These are phyloP conservation scores for Boletus rufocinnamomeus DNA, from an alignment of 768 basidiomycete genomes.

Conservation along the genomic window DNA sequence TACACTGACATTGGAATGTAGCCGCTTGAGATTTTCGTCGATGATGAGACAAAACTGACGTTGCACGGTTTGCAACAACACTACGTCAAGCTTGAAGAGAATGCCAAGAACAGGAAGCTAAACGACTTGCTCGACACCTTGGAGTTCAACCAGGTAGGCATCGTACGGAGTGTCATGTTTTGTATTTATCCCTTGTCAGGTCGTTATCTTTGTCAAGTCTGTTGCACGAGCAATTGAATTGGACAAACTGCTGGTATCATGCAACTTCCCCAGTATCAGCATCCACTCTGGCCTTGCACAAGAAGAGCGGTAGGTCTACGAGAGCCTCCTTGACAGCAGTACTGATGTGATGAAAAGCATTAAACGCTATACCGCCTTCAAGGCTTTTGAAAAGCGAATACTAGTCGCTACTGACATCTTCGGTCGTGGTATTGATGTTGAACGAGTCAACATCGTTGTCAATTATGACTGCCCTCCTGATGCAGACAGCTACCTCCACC, in stretches of 20 bases:
- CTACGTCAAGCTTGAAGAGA: constrained; percentile 96
- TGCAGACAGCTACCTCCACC: constrained; percentile 97
- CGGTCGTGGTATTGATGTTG: constrained; percentile 98
- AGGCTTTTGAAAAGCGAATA: constrained; percentile 99
- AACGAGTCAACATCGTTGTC: constrained; percentile 98
- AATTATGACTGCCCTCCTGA: constrained; percentile 98
- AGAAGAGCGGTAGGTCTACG: constrained; percentile 81
- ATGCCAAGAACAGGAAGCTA: constrained; percentile 93
- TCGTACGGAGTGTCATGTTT: not conserved
- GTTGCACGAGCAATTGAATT: constrained; percentile 95
- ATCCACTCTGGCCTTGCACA: constrained; percentile 95
- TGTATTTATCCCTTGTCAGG: constrained; percentile 48
- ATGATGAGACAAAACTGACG: constrained; percentile 98
- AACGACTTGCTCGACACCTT: constrained; percentile 94
- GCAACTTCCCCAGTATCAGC: constrained; percentile 97
- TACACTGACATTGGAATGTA: constrained; percentile 33
- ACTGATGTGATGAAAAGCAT: constrained; percentile 56
- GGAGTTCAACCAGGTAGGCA: constrained; percentile 93
- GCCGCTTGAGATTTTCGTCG: constrained; percentile 99
- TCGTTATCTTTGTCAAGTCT: constrained; percentile 99
- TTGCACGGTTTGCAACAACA: constrained; percentile 98
- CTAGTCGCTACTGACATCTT: constrained; percentile 99
- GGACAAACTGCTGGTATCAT: constrained; percentile 93
- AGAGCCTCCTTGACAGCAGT: not conserved
- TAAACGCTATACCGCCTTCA: constrained; percentile 95